These are phyloP conservation scores for Lolium multiflorum DNA, from an alignment of 176 grass and related monocot genomes.

Conservation along the genomic window DNA sequence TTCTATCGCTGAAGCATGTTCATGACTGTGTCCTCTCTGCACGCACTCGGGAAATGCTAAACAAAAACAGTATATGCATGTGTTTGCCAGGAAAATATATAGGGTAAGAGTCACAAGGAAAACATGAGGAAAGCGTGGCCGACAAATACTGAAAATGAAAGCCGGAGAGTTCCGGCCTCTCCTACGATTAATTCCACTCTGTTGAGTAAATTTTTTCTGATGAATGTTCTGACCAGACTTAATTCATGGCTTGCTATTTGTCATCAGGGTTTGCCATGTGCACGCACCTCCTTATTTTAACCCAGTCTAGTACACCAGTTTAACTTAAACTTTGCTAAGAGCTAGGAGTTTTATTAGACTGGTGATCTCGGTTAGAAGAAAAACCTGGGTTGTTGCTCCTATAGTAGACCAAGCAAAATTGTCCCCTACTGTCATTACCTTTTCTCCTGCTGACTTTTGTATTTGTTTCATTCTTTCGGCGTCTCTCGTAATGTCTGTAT, in stretches of 20 bases:
- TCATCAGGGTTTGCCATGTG: neutral
- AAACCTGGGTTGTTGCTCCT: slow-evolving; percentile 23
- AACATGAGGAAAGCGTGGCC: neutral
- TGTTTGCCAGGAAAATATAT: too few relatives aligned
- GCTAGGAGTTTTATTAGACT: neutral
- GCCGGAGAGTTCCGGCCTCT: neutral
- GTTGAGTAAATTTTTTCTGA: neutral
- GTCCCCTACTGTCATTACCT: neutral
- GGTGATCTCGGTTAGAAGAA: neutral
- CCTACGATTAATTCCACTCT: neutral
- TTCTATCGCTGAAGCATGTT: too few relatives aligned
- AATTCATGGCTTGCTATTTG: neutral
- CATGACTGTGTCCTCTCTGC: too few relatives aligned
- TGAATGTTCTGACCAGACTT: neutral
- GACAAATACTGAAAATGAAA: neutral
- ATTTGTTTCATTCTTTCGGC: neutral
- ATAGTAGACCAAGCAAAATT: slow-evolving; percentile 33
- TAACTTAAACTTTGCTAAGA: neutral
- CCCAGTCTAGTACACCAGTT: neutral
- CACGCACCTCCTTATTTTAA: neutral
- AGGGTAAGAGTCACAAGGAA: too few relatives aligned
- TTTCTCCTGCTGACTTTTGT: too few relatives aligned
- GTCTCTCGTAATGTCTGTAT: neutral
- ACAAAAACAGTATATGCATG: too few relatives aligned
- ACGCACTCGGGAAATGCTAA: too few relatives aligned